These are phyloP conservation scores for Cucumis cinereus DNA, from an alignment of 306 rosid genomes.

Conservation along the genomic window DNA sequence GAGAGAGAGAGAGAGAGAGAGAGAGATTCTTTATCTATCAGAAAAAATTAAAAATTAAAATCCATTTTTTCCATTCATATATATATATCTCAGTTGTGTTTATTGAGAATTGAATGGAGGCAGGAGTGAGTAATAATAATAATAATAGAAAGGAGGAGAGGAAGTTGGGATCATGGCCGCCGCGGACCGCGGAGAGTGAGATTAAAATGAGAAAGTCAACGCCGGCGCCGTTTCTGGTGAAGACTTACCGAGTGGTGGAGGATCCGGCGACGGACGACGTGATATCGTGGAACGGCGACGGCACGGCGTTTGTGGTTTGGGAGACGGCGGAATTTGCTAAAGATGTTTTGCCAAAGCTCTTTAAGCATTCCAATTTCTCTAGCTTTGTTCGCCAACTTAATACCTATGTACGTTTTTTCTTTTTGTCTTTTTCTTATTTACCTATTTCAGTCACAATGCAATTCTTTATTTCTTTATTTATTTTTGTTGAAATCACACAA, in stretches of 20 bases:
- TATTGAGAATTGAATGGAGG: neutral
- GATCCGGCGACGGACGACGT: conserved; percentile 60
- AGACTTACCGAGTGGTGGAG: conserved; percentile 75
- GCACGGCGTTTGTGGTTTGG: conserved; percentile 90
- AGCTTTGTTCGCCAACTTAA: conserved; percentile 94
- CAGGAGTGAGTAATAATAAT: neutral
- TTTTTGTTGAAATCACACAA: too few relatives aligned
- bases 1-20: neutral
- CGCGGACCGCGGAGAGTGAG: conserved; percentile 15
- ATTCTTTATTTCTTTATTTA: neutral
- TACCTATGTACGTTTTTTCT: conserved; percentile 55
- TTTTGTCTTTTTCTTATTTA: neutral
- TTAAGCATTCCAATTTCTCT: conserved; percentile 93
- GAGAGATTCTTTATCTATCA: neutral
- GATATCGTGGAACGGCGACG: conserved; percentile 65
- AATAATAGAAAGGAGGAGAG: conserved; percentile 6
- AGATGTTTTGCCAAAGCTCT: conserved; percentile 84
- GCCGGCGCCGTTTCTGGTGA: conserved; percentile 82
- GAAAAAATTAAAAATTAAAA: neutral
- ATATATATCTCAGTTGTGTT: neutral
- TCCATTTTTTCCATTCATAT: neutral
- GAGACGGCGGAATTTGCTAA: conserved; percentile 85
- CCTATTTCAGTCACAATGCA: neutral
- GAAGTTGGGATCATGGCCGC: conserved; percentile 15
- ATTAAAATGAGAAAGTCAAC: conserved; percentile 40